Conservation (phyloP, 2,329 filamentous ascomycete species). For the Hymenoscyphus fructigenus region DNA sequence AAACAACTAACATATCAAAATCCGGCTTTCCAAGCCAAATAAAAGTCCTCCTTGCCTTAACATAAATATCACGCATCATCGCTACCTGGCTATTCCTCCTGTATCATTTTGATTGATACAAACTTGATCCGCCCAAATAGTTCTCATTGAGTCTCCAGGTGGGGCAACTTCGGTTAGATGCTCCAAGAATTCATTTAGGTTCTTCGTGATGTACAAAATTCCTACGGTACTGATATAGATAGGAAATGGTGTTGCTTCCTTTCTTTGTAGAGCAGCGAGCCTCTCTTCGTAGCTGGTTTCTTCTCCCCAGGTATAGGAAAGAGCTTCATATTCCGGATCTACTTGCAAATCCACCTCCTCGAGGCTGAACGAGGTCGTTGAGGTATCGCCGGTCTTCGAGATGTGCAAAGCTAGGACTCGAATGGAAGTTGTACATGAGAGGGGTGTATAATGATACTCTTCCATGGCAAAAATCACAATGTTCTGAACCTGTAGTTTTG, state of each 20-base stretch:
- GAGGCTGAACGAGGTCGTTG: background rate
- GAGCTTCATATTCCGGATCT: background rate
- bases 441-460: background rate
- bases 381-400: background rate
- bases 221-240: background rate
- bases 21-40: background rate
- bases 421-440: background rate
- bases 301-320: background rate
- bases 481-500: background rate
- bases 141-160: background rate
- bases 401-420: background rate
- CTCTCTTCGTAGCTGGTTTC: background rate
- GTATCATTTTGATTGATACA: background rate
- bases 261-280: no score
- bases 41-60: background rate
- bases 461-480: background rate
- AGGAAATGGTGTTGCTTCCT: background rate
- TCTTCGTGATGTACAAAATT: background rate
- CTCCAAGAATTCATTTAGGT: background rate
- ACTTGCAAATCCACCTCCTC: background rate
- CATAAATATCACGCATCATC: background rate
- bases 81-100: background rate
- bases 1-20: background rate
- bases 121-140: background rate
- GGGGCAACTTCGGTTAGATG: background rate